phyloP scores from a whole-genome alignment of 345 rosid species.

The Euphorbia lathyris region DNA sequence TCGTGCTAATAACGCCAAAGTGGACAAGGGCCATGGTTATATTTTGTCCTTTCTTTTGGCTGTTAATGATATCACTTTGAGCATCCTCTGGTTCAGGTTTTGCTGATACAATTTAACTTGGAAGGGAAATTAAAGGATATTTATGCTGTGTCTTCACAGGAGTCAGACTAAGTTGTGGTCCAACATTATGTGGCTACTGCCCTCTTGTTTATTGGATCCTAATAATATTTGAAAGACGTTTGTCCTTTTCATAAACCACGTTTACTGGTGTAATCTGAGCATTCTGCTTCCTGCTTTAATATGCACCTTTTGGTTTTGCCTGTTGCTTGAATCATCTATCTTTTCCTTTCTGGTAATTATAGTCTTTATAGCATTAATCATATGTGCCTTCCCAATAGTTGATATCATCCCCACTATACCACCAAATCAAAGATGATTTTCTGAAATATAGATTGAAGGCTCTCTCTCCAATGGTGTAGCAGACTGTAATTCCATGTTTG shows the following conservation, averaged over 20 bases:
- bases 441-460: not conserved
- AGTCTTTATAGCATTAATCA: not conserved
- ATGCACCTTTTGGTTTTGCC: not conserved
- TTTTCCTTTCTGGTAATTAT: not conserved
- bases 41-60: not conserved
- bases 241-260: conserved; percentile 2
- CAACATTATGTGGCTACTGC: not conserved
- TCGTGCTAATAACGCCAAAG: too few species aligned
- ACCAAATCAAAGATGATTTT: not conserved
- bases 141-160: conserved; percentile 1
- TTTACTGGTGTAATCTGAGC: not conserved
- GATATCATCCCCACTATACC: not conserved
- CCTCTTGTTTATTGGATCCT: conserved; percentile 4
- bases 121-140: not conserved
- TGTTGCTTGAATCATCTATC: not conserved
- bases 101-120: not conserved
- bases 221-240: conserved; percentile 3
- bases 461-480: too few species aligned
- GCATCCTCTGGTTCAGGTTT: not conserved
- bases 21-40: too few species aligned
- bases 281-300: not conserved
- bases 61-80: not conserved
- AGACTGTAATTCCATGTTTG: too few species aligned
- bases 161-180: conserved; percentile 6
- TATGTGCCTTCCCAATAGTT: not conserved